Base-by-base conservation (phyloP, 1,139 yeast species). In the Yamadazyma triangularis region DNA sequence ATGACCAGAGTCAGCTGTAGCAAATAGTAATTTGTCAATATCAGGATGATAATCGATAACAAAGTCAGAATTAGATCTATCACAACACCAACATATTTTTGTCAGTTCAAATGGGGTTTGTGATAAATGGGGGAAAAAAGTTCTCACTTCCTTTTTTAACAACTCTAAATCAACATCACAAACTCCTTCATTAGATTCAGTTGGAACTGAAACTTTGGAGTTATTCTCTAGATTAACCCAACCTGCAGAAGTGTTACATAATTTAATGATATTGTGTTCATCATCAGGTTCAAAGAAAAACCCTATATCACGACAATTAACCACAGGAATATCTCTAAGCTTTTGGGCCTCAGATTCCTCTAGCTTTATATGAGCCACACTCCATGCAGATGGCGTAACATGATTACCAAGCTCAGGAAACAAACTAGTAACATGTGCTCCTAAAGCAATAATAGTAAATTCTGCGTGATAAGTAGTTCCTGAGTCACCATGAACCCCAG, bases 331-430 rank as follows among this genome's bases (percentile, higher is more conserved):
- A 15, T 48, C 47, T 36, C 49, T 54, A 14, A 56, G 51, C 11
- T 39, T 42, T 6, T 33, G 34, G 15, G 57, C 65, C 33, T 68
- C 72, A 24, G 52, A 55, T 6, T 48, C 48, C 0, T 55, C 45
- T 13, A 68, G 38, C 33, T 56, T 45, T 14, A 66, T 53, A 40
- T 67, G 73, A 0, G 69, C 69, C 12, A 67, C 54, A 30, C 68
- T 60, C 42, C 64, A 51, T 6, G 70, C 64, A 30, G 39, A 36
- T 1, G 47, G 33, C 4, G 42, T 35, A 5, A 42, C 39, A 16
- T 28, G 29, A 22, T 60, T 48, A 4, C 69, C 59, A 8, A 55
- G 44, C 29, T 62, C 56, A 26, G 66, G 60, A 15, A 63, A 33
- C 8, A 64, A 27, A 15, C 42, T 42, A n/a, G 56, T 50, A 1